Conservation (phyloP, 345 rosid species). For the Brassica incana region DNA sequence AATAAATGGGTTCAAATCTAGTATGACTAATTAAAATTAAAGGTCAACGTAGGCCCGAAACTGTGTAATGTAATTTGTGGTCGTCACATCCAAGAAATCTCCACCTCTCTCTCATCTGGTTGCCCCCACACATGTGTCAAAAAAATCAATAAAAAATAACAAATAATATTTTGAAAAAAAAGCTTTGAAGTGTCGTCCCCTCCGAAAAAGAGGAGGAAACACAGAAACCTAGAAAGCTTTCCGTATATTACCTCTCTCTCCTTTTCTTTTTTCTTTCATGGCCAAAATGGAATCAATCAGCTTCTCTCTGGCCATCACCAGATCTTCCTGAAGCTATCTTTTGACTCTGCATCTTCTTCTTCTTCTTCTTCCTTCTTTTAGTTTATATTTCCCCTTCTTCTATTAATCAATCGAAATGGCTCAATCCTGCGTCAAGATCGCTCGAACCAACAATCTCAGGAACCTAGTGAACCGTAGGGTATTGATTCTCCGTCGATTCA, state of each 20-base stretch:
- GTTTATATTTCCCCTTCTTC: not conserved
- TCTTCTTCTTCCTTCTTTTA: not conserved
- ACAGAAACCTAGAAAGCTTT: conserved; percentile 12
- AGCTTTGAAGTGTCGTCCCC: conserved; percentile 13
- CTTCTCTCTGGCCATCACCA: conserved; percentile 36
- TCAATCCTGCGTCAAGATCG: conserved; percentile 36
- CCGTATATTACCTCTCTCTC: conserved; percentile 24
- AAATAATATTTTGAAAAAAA: not conserved
- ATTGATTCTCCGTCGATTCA: conserved; percentile 54
- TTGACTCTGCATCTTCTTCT: too few species aligned
- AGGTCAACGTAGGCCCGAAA: conserved; percentile 20
- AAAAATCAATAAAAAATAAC: not conserved
- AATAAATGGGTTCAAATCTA: too few species aligned
- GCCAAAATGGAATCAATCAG: conserved; percentile 23
- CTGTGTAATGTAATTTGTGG: not conserved
- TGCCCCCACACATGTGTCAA: conserved; percentile 3
- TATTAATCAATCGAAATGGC: conserved; percentile 24
- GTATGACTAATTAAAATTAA: not conserved
- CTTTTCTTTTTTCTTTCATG: conserved; percentile 24
- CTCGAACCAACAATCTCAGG: conserved; percentile 42
- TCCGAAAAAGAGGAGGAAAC: conserved; percentile 27
- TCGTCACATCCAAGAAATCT: conserved; percentile 20
- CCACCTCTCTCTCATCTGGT: conserved; percentile 4
- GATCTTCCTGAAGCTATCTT: conserved; percentile 23
- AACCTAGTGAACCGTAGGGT: conserved; percentile 55